Percentiles rank a stretch among this genome's conserved stretches.
phyloP scores from a whole-genome alignment of 441 rosid species.

The Pelargonium australe region DNA sequence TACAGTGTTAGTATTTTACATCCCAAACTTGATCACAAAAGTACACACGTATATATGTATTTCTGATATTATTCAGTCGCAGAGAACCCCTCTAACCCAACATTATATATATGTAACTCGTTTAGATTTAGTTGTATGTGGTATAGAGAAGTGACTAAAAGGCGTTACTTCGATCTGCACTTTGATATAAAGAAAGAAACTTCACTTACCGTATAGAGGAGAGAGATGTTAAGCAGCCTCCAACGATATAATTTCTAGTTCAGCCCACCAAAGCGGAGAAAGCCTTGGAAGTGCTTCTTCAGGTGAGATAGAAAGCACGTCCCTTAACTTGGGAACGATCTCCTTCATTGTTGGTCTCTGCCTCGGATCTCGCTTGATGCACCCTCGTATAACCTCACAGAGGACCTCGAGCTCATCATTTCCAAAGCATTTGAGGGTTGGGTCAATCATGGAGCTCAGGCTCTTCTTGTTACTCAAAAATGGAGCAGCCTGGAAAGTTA shows the following conservation, averaged over 20 bases:
- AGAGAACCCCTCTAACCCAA: too few relatives aligned
- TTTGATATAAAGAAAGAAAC: too few relatives aligned
- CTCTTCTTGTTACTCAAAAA: conserved; percentile 35
- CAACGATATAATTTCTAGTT: conserved; percentile 73
- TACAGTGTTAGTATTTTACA: too few relatives aligned
- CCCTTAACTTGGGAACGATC: conserved; percentile 37
- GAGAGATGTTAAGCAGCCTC: conserved; percentile 51
- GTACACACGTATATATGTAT: too few relatives aligned
- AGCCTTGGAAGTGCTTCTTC: conserved; percentile 81
- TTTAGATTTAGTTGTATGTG: too few relatives aligned
- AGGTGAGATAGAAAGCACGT: conserved; percentile 46
- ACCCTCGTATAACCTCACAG: conserved; percentile 50
- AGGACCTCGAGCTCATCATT: conserved; percentile 50
- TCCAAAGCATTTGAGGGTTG: conserved; percentile 50
- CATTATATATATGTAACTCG: too few relatives aligned
- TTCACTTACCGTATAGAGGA: too few relatives aligned
- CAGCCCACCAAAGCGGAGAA: conserved; percentile 94
- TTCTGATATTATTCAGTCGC: too few relatives aligned
- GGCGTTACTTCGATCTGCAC: too few relatives aligned
- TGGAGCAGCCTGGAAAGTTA: conserved; percentile 49
- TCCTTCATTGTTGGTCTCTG: conserved; percentile 60
- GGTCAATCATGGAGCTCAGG: conserved; percentile 50
- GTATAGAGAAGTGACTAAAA: too few relatives aligned
- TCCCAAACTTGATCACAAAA: too few relatives aligned
- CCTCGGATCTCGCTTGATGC: conserved; percentile 42